A percentile compares a stretch with the other conserved stretches of the same genome.
phyloP scores from a whole-genome alignment of 1,284 basidiomycete species.

The Austroboletus niveus region DNA sequence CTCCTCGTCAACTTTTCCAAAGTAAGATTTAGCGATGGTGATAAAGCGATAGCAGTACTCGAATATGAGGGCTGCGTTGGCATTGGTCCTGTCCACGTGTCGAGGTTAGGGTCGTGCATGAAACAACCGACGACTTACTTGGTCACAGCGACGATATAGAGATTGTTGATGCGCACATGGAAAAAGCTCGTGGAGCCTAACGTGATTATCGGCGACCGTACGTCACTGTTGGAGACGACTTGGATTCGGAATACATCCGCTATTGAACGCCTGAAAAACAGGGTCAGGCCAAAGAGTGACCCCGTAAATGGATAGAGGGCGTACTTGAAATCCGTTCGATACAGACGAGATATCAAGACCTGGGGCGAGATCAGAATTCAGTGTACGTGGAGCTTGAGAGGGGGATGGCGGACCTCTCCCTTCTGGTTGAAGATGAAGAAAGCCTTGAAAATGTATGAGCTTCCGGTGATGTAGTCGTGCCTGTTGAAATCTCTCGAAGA shows the following conservation, averaged over 20 bases:
- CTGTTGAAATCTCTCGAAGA: background rate
- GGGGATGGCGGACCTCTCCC: conserved; percentile 70
- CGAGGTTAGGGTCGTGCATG: background rate
- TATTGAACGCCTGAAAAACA: conserved; percentile 78
- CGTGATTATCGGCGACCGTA: conserved; percentile 96
- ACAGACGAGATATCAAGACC: conserved; percentile 93
- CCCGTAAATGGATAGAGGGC: background rate
- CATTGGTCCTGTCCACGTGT: conserved; percentile 74
- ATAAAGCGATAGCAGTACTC: conserved; percentile 98
- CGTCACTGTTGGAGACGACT: conserved; percentile 96
- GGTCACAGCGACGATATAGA: conserved; percentile 93
- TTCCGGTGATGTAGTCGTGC: background rate
- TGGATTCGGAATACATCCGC: conserved; percentile 97
- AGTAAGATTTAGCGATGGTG: conserved; percentile 90
- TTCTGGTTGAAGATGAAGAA: conserved; percentile 99
- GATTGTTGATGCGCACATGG: conserved; percentile 92
- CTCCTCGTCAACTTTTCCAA: conserved; percentile 98
- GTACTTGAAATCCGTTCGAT: conserved; percentile 92
- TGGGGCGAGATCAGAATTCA: conserved; percentile 33
- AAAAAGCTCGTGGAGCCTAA: conserved; percentile 97
- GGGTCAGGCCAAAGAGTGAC: background rate
- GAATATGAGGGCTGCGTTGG: conserved; percentile 96
- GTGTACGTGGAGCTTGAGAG: background rate
- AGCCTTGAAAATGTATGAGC: conserved; percentile 52
- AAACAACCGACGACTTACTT: conserved; percentile 57